These are phyloP conservation scores for Rhizoclosmatium globosum DNA, from an alignment of 192 early-diverging fungal species.

Conservation along the genomic window DNA sequence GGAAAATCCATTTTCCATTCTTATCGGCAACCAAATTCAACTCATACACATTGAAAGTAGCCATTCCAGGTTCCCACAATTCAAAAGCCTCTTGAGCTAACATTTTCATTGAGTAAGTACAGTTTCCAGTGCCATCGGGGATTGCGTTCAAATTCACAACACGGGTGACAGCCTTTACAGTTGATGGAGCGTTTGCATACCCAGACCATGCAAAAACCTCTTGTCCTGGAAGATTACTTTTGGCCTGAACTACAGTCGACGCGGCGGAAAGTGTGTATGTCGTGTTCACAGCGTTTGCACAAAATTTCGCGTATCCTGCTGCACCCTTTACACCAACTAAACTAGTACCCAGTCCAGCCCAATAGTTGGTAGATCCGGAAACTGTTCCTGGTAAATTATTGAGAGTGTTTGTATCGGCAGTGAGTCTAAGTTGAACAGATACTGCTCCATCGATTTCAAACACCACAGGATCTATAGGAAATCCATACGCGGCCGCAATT, in stretches of 20 bases:
- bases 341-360: background rate
- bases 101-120: constrained; percentile 11
- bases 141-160: background rate
- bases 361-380: background rate
- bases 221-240: constrained; percentile 9
- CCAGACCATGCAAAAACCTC: constrained; percentile 8
- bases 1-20: background rate
- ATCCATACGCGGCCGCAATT: background rate
- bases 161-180: background rate
- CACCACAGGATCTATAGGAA: background rate
- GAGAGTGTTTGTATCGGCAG: background rate
- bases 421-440: constrained; percentile 2
- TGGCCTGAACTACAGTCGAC: constrained; percentile 1
- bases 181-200: background rate
- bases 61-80: background rate
- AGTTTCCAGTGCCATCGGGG: background rate
- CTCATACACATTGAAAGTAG: constrained; percentile 2
- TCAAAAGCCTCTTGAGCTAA: constrained; percentile 13
- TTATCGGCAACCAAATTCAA: background rate
- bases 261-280: background rate
- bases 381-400: background rate
- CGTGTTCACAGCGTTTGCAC: background rate
- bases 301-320: background rate
- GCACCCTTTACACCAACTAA: background rate
- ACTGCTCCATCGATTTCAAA: background rate